Evolutionary conservation across 345 rosid genomes (phyloP), one percentile per base, ranked within the genome.

Genomic region (Streptanthus diversifolius): DNA sequence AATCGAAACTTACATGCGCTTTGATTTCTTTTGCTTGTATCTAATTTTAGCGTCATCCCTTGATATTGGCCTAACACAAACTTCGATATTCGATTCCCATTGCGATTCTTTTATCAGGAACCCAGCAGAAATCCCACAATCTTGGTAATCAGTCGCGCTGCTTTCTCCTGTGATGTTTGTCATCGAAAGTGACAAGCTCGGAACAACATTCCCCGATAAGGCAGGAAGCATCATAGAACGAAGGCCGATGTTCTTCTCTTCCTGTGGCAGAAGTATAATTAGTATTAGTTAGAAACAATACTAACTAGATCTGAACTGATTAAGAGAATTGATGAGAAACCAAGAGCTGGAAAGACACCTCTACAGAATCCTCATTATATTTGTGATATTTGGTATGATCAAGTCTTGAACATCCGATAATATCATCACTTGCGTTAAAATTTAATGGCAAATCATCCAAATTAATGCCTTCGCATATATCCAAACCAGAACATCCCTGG

Each of bases 1-100:
- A 18, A 7, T n/a, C 13, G 49, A 27, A 40, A 63, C 84, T 19
- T 83, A 90, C 98, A 39, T 82, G 63, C 96, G 63, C 11, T 87
- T 87, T 79, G 86, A 87, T 85, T 87, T 92, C 81, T 90, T 90
- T 69, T 90, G 90, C 1, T 82, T 88, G 83, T 90, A 92, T 86
- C 98, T 80, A 80, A 80, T 77, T 83, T 90, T 90, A 0, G 96
- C 96, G 72, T 83, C 83, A 11, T 87, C 86, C 52, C 96, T 87
- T 25, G 84, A 88, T 58, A 82, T 87, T 17, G 91, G 90, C 70
- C 80, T 22, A 21, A 19, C 72, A 33, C 81, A 79, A 4, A 65
- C 73, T 72, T 87, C 98, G 36, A 78, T 51, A 71, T 74, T 84
- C 10, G 89, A 81, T 8, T 90, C 95, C 92, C 98, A 92, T 2